phyloP scores from a whole-genome alignment of 768 basidiomycete species.

The Lentinula edodes region DNA sequence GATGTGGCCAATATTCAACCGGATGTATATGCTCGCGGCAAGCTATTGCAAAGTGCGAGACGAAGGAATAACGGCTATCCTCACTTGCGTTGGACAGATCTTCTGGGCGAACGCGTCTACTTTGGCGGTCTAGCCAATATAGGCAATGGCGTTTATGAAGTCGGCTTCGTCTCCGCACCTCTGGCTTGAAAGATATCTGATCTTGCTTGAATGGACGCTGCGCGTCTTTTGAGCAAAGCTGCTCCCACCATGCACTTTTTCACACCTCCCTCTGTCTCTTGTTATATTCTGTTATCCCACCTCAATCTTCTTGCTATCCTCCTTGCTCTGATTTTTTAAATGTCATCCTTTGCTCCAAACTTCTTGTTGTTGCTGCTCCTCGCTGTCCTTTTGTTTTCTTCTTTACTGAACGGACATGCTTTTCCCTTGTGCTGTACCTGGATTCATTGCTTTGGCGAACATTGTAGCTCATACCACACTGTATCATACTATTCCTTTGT shows the following conservation, averaged over 20 bases:
- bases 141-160: not conserved
- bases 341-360: no score
- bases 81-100: not conserved
- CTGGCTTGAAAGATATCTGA: not conserved
- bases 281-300: not conserved
- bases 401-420: not conserved
- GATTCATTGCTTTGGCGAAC: not conserved
- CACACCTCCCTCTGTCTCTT: not conserved
- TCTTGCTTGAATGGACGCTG: not conserved
- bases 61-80: not conserved
- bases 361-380: not conserved
- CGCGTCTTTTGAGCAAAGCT: not conserved
- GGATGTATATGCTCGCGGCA: not conserved
- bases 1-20: not conserved
- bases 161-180: not conserved
- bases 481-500: not conserved
- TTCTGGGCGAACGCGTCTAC: not conserved
- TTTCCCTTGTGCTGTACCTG: not conserved
- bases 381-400: not conserved
- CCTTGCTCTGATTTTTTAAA: no score
- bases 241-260: not conserved
- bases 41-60: not conserved
- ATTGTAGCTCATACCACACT: not conserved
- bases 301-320: not conserved
- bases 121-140: conserved; percentile 2